A percentile compares a stretch with the other conserved stretches of the same genome.
These are phyloP conservation scores for Gliomastix tumulicola DNA, from an alignment of 2,329 filamentous ascomycete species.

Conservation along the genomic window DNA sequence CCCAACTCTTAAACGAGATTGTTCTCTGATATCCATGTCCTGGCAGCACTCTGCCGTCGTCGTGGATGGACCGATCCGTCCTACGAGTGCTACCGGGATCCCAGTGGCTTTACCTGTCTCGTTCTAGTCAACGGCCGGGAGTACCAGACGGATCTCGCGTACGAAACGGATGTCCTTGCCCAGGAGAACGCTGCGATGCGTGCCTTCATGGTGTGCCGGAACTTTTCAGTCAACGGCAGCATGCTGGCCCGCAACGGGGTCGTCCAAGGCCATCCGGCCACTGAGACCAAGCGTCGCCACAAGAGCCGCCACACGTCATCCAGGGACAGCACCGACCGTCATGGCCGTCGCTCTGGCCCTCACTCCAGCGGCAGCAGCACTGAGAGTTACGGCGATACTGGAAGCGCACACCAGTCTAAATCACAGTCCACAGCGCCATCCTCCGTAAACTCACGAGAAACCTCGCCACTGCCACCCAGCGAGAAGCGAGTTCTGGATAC, in stretches of 20 bases:
- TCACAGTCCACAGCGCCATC: too few species aligned
- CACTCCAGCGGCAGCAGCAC: slow-evolving; percentile 59
- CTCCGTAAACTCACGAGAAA: too few species aligned
- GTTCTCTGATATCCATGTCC: too few species aligned
- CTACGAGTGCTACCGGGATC: slow-evolving; percentile 74
- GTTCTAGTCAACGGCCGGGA: slow-evolving; percentile 94
- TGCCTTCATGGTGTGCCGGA: slow-evolving; percentile 95
- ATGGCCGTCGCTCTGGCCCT: slow-evolving; percentile 44
- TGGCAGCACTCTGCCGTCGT: slow-evolving; percentile 84
- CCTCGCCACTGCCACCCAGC: too few species aligned
- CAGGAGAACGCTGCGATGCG: slow-evolving; percentile 93
- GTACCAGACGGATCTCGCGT: slow-evolving; percentile 85
- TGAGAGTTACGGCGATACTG: too few species aligned
- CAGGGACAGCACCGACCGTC: slow-evolving; percentile 34
- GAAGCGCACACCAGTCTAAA: too few species aligned
- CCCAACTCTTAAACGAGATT: too few species aligned
- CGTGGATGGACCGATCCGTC: slow-evolving; percentile 88
- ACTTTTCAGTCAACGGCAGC: slow-evolving; percentile 94
- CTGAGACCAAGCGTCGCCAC: slow-evolving; percentile 39
- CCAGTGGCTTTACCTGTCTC: slow-evolving; percentile 76
- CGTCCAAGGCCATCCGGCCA: slow-evolving; percentile 57
- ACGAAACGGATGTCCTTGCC: slow-evolving; percentile 74
- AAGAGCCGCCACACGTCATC: slow-evolving; percentile 46
- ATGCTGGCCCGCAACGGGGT: slow-evolving; percentile 70
- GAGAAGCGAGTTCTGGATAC: too few species aligned